These are phyloP conservation scores for Periglandula ipomoeae DNA, from an alignment of 2,329 filamentous ascomycete species.

Conservation along the genomic window DNA sequence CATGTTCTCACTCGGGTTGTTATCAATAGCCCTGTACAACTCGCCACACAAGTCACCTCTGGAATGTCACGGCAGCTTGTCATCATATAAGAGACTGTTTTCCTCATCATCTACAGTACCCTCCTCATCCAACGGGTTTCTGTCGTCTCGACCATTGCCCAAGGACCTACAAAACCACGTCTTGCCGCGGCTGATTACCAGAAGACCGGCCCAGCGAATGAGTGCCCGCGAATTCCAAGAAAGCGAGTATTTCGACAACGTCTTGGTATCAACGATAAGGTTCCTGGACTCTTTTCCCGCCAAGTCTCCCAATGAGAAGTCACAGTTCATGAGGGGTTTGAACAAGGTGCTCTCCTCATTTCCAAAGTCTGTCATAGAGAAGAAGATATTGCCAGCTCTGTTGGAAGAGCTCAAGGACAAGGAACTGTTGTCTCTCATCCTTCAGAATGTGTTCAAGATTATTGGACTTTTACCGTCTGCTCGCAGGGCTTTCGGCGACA, in stretches of 20 bases:
- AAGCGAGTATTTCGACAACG: constrained; percentile 94
- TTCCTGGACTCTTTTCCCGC: constrained; percentile 87
- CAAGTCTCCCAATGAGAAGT: constrained; percentile 86
- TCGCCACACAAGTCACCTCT: constrained; percentile 85
- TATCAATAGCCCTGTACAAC: constrained; percentile 88
- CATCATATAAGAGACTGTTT: constrained; percentile 79
- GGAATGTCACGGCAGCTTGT: constrained; percentile 69
- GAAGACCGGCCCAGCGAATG: constrained; percentile 78
- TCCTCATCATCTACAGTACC: constrained; percentile 70
- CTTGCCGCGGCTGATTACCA: constrained; percentile 76
- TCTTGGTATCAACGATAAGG: constrained; percentile 89
- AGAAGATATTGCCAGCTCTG: constrained; percentile 81
- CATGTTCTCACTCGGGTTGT: constrained; percentile 84
- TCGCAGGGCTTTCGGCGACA: constrained; percentile 72
- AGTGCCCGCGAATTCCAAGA: constrained; percentile 88
- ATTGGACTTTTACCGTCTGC: constrained; percentile 68
- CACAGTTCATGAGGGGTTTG: constrained; percentile 82
- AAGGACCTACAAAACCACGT: constrained; percentile 68
- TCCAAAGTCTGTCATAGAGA: constrained; percentile 86
- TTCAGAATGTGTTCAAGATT: constrained; percentile 91
- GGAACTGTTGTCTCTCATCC: constrained; percentile 72
- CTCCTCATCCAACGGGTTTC: constrained; percentile 71
- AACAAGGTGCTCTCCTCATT: constrained; percentile 85
- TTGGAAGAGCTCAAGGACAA: constrained; percentile 91
- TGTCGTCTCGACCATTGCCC: constrained; percentile 70